A percentile compares a stretch with the other conserved stretches of the same genome.
phyloP scores from a whole-genome alignment of 2,329 filamentous ascomycete species.

The Purpureocillium lavendulum region DNA sequence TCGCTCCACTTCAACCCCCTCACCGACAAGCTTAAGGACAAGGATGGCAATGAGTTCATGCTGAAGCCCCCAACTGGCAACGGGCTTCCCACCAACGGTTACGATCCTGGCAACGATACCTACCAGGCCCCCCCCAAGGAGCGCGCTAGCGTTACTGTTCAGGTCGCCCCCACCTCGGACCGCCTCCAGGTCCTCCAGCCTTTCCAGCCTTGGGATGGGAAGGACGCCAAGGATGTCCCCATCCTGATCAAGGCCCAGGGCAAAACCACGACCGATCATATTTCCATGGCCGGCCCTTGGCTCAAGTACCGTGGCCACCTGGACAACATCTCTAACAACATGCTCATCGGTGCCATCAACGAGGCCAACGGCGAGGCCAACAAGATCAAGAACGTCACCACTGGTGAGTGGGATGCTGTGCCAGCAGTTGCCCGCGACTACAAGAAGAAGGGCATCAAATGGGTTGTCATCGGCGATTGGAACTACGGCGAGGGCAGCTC shows the following conservation, averaged over 20 bases:
- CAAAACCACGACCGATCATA: constrained; percentile 96
- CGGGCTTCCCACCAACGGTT: constrained; percentile 72
- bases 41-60: constrained; percentile 93
- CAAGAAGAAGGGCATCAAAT: constrained; percentile 92
- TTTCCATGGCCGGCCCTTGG: constrained; percentile 95
- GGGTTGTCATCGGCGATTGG: constrained; percentile 98
- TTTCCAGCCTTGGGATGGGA: constrained; percentile 84
- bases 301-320: constrained; percentile 98
- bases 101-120: constrained; percentile 85
- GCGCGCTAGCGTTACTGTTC: constrained; percentile 63
- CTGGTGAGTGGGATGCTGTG: constrained; percentile 75
- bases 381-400: constrained; percentile 90
- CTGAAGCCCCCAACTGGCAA: constrained; percentile 72
- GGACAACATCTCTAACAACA: constrained; percentile 99
- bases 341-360: constrained; percentile 97
- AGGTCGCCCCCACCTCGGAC: constrained; percentile 82
- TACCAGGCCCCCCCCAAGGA: constrained; percentile 91
- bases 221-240: constrained; percentile 75
- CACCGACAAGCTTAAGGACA: constrained; percentile 84
- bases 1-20: constrained; percentile 90
- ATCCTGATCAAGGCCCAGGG: constrained; percentile 95
- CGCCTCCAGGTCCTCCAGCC: constrained; percentile 87
- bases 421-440: constrained; percentile 94
- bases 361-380: constrained; percentile 94
- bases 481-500: constrained; percentile 98